These are phyloP conservation scores for Ziziphus jujuba DNA, from an alignment of 306 rosid species.

Conservation along the genomic window DNA sequence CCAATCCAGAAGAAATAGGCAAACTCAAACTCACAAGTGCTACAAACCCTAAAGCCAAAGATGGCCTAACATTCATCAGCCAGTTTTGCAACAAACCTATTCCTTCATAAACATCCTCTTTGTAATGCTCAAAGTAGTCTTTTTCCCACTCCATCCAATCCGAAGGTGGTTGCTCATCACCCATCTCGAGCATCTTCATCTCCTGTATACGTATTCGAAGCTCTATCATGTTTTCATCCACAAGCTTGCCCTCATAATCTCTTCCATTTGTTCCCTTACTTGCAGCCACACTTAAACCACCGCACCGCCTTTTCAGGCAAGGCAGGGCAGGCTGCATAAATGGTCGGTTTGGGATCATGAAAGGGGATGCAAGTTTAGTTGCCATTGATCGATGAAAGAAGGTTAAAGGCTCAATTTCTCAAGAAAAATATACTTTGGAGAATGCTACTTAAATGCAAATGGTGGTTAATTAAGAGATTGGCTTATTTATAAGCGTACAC, in stretches of 20 bases:
- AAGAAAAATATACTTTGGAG: no score
- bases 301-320: not conserved
- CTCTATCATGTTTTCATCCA: slow-evolving; percentile 26
- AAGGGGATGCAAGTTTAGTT: not conserved
- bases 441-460: no score
- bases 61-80: slow-evolving; percentile 23
- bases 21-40: slow-evolving; percentile 16
- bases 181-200: slow-evolving; percentile 21
- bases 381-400: slow-evolving; percentile 1
- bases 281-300: not conserved
- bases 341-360: not conserved
- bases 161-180: not conserved
- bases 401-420: no score
- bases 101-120: slow-evolving; percentile 24
- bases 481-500: no score
- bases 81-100: slow-evolving; percentile 16
- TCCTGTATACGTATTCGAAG: slow-evolving; percentile 22
- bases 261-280: slow-evolving; percentile 13
- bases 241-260: slow-evolving; percentile 16
- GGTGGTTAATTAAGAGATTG: no score
- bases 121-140: slow-evolving; percentile 13
- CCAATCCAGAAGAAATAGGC: slow-evolving; percentile 16
- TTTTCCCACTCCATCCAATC: slow-evolving; percentile 34
- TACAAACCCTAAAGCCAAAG: slow-evolving; percentile 15
- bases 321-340: not conserved